phyloP scores from a whole-genome alignment of 768 basidiomycete species.

The Suillus discolor region DNA sequence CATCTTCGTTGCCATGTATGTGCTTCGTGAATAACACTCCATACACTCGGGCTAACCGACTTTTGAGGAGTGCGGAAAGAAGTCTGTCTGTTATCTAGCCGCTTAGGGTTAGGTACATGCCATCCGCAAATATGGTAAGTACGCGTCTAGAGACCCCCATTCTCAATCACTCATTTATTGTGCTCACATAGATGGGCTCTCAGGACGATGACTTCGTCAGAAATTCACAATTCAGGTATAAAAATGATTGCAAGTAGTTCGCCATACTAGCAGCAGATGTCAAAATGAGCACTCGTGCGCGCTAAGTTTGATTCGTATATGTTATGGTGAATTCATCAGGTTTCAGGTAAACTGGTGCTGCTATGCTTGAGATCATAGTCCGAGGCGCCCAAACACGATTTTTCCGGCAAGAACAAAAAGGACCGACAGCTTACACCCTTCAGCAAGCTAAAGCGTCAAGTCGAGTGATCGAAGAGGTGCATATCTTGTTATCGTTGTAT shows the following conservation, averaged over 20 bases:
- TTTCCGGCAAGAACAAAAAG: not conserved
- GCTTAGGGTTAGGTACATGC: conserved; percentile 9
- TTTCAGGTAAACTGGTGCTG: not conserved
- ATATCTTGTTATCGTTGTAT: not conserved
- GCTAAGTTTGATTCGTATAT: not conserved
- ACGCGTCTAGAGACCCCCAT: not conserved
- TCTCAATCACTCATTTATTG: not conserved
- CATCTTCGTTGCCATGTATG: conserved; percentile 21
- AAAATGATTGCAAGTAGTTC: not conserved
- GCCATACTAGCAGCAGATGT: not conserved
- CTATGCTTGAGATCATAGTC: not conserved
- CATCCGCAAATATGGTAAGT: not conserved
- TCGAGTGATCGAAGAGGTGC: not conserved
- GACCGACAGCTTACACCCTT: not conserved
- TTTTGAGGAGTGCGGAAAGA: not conserved
- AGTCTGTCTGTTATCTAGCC: conserved; percentile 7
- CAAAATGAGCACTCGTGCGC: not conserved
- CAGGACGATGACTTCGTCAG: not conserved
- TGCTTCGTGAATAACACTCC: conserved; percentile 10
- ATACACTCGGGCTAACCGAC: not conserved
- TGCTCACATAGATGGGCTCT: not conserved
- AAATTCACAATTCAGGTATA: not conserved
- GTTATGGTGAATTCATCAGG: not conserved
- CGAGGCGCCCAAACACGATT: not conserved
- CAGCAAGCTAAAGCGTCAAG: not conserved